These are phyloP conservation scores for Talaromyces proteolyticus DNA, from an alignment of 495 filamentous ascomycete genomes.

Conservation along the genomic window DNA sequence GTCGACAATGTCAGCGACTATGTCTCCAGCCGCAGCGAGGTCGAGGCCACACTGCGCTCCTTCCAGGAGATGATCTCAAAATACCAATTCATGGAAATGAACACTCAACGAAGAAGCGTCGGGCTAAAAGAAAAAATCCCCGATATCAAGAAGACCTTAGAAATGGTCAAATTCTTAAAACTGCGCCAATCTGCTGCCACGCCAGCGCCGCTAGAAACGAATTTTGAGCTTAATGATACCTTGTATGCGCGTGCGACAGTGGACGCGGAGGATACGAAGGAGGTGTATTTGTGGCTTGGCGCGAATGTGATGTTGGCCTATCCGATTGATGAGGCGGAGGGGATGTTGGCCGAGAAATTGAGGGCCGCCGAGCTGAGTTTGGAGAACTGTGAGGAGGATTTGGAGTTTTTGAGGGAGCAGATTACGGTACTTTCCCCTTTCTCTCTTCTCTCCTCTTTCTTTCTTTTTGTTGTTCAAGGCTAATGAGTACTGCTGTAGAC, in stretches of 20 bases:
- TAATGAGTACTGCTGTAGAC: conserved; percentile 48
- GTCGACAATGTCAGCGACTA: conserved; percentile 96
- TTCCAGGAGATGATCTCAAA: conserved; percentile 99
- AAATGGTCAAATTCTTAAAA: conserved; percentile 82
- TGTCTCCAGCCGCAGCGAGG: conserved; percentile 77
- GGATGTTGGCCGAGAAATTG: conserved; percentile 72
- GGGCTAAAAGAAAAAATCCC: conserved; percentile 93
- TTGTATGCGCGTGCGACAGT: conserved; percentile 84
- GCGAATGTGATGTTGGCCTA: conserved; percentile 98
- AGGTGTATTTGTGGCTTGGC: conserved; percentile 95
- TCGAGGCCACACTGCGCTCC: conserved; percentile 80
- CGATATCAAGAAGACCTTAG: conserved; percentile 95
- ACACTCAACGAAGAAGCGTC: conserved; percentile 73
- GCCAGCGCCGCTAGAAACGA: conserved; percentile 60
- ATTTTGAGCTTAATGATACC: conserved; percentile 94
- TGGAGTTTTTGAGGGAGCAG: conserved; percentile 94
- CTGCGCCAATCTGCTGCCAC: conserved; percentile 30
- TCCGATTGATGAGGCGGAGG: conserved; percentile 78
- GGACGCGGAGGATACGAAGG: conserved; percentile 74
- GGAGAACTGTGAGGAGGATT: conserved; percentile 85
- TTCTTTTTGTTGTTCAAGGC: neutral
- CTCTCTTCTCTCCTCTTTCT: conserved; percentile 2
- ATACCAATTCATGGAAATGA: conserved; percentile 99
- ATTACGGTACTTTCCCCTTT: conserved; percentile 64
- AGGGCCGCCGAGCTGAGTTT: conserved; percentile 71